phyloP scores from a whole-genome alignment of 306 rosid genomes.

The Canavalia gladiata region DNA sequence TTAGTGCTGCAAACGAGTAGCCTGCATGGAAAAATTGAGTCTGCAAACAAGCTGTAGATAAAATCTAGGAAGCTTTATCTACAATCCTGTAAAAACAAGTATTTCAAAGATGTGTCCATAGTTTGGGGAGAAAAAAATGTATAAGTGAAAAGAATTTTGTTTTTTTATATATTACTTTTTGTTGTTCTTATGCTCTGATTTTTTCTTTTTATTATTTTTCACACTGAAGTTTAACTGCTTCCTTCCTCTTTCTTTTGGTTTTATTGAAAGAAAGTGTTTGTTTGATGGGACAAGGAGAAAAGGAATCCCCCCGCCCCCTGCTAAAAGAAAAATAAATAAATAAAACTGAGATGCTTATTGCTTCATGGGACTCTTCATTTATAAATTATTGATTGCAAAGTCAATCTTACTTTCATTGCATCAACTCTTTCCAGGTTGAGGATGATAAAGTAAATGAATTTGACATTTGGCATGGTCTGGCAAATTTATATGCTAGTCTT shows the following conservation, averaged over 20 bases:
- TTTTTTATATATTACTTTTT: background rate
- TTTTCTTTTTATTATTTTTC: background rate
- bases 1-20: slow-evolving; percentile 6
- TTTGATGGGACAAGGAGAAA: background rate
- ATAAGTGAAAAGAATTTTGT: background rate
- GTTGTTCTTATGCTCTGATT: background rate
- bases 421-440: slow-evolving; percentile 60
- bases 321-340: too few species aligned
- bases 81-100: background rate
- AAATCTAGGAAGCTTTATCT: background rate
- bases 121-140: background rate
- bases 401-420: slow-evolving; percentile 33
- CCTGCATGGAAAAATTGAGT: background rate
- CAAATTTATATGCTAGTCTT: slow-evolving; percentile 88
- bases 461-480: slow-evolving; percentile 96
- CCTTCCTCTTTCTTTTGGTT: slow-evolving; percentile 38
- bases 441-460: slow-evolving; percentile 78
- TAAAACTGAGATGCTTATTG: background rate
- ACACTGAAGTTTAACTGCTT: background rate
- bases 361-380: slow-evolving; percentile 14
- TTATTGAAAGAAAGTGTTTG: slow-evolving; percentile 24
- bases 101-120: background rate
- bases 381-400: slow-evolving; percentile 26
- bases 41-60: background rate
- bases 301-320: background rate